Conservation (phyloP, 2,329 filamentous ascomycete genomes). For the Exophiala sideris region DNA sequence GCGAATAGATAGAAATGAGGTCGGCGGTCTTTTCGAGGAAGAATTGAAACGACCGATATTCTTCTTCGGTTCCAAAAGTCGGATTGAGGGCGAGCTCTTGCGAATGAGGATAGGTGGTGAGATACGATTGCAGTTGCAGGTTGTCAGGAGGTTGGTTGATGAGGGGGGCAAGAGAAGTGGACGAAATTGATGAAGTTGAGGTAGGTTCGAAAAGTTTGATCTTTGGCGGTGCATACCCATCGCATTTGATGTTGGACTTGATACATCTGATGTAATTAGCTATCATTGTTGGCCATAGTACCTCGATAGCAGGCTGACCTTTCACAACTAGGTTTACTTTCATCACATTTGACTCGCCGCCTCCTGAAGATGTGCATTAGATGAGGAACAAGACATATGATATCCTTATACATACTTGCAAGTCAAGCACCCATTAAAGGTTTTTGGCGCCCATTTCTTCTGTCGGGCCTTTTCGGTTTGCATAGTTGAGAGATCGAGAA, state of each 20-base stretch:
- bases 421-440: slow-evolving; percentile 22
- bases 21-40: slow-evolving; percentile 19
- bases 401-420: slow-evolving; percentile 18
- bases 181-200: slow-evolving; percentile 1
- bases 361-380: slow-evolving; percentile 3
- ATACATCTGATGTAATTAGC: slow-evolving; percentile 8
- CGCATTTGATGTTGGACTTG: slow-evolving; percentile 18
- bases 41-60: slow-evolving; percentile 19
- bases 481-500: slow-evolving; percentile 1
- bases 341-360: slow-evolving; percentile 22
- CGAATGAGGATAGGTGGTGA: slow-evolving; percentile 9
- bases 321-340: slow-evolving; percentile 19
- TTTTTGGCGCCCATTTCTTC: slow-evolving; percentile 23
- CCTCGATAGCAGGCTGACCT: slow-evolving; percentile 5
- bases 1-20: slow-evolving; percentile 20
- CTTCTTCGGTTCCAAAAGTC: slow-evolving; percentile 16
- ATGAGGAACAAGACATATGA: background rate
- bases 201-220: slow-evolving; percentile 19
- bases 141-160: background rate
- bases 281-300: background rate
- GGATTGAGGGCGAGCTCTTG: slow-evolving; percentile 12
- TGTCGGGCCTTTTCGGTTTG: slow-evolving; percentile 9
- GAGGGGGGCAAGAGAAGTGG: background rate
- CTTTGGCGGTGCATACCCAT: slow-evolving; percentile 19
- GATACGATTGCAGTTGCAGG: slow-evolving; percentile 7